Evolutionary conservation across 2,329 filamentous ascomycete genomes (phyloP), one percentile per base, ranked within the genome.

Genomic region (Fusarium graminum): DNA sequence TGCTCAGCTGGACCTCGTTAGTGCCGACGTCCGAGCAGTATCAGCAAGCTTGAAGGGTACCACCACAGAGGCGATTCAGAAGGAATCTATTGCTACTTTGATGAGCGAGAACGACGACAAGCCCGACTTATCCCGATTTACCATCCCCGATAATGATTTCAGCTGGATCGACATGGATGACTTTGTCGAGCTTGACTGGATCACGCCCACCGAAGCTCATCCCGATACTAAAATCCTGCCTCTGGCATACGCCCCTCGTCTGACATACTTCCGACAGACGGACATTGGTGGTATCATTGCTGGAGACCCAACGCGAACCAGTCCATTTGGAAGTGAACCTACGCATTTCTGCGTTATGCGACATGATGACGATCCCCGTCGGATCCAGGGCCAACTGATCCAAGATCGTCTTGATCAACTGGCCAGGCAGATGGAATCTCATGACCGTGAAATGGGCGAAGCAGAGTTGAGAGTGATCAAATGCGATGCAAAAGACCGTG

Each of bases 131-230:
- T 97, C 94, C 1, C 90, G 91, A 52, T 99, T 99, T 75, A 94
- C 90, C 0, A 99, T 99, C 47, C 94, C 95, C 0, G 95, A 99
- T 76, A 92, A 96, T 53, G 95, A 99, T 74, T 89, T 93, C 69
- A 93, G 90, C 54, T 99, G 95, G 95, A 94, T 99, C 65, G 95
- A 99, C 74, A 98, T 99, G 93, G 95, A 99, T 75, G 95, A 99
- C 76, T 99, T 99, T 78, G 94, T 99, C 29, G 95, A 99, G 77
- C 82, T 99, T 22, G 96, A 97, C 75, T 98, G 94, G 94, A 94
- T 97, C 52, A 80, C 97, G 25, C 94, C 94, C 1, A 91, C 92
- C 14, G 92, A 97, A 74, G 88, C 91, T 30, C 96, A 97, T 68
- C 94, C 94, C 1, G 91, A 96, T 69, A 98, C 94, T 1, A 94